Evolutionary conservation across 371 early-diverging fungal genomes (phyloP), one percentile per base, ranked within the genome.

Genomic region (Mortierella sp.): DNA sequence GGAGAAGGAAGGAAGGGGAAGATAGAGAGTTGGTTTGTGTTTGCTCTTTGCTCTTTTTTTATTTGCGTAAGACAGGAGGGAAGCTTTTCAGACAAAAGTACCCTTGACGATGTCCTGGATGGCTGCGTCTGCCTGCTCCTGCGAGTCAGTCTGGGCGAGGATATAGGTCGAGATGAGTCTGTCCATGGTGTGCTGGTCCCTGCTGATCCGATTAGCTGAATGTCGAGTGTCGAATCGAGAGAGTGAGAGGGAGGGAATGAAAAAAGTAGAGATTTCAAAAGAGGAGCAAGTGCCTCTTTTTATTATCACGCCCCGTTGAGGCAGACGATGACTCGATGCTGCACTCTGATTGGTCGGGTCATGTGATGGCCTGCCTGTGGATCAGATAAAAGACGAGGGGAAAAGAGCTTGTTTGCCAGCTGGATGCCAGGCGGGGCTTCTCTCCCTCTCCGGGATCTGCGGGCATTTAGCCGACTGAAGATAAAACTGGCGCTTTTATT

Each of bases 21-120:
- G 19, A 37, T 50, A 34, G 13, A 34, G 43, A 61, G 73, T 44
- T 40, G 46, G 73, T 67, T 43, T 14, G 53, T 43, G 6, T 37
- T 19, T 16, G 43, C 10, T 24, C 26, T 31, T n/a, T n/a, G n/a
- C n/a, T n/a, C n/a, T n/a, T n/a, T 34, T 34, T 71, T 34, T 46
- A n/a, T 24, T 37, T 8, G 24, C 26, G 19, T 34, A 70, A 40
- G 70, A n/a, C 21, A 70, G n/a, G n/a, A 26, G 24, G 6, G 11
- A 31, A 59, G 31, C 1, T 4, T 0, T 5, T 31, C 14, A 16
- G 5, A 14, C 28, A 28, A 21, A 40, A 37, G 54, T n/a, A 8
- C 86, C 86, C 74, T 82, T 73, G 79, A 86, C 86, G 54, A 86
- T 86, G 79, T 86, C 82, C 72, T 86, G 79, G 61, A 86, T 86